Evolutionary conservation across 2,329 filamentous ascomycete species (phyloP), one percentile per base, ranked within the genome.

Genomic region (Drechslerella stenobrocha): DNA sequence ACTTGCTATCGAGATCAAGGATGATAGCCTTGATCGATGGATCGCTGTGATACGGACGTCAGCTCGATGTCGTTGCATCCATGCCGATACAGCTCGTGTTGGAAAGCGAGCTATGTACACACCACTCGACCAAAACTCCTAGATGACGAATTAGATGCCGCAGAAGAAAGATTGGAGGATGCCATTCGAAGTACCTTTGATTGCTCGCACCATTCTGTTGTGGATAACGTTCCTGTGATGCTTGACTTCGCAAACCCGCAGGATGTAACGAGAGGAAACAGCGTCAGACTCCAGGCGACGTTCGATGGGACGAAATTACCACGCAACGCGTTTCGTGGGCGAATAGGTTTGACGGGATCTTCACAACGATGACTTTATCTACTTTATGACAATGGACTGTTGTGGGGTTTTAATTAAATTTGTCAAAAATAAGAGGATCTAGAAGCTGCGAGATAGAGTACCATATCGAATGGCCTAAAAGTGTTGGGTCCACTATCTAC

Each of bases 1-100:
- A 64, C 51, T 73, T 72, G 26, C 70, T 69, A 22, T 73, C 72
- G 24, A 73, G 70, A 37, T 73, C 72, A 24, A 73, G 61, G 30
- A 73, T 73, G 42, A 73, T 73, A 23, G 72, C 72, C 56, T 73
- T 73, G 69, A 73, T 73, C 3, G 72, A 73, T 37, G 72, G 72
- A 51, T 73, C 72, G 57, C 72, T 70, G 6, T 30, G 30, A 22
- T 30, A 11, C 11, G 28, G 5, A 30, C 11, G 44, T 26, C 22
- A 9, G 44, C 28, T 9, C 9, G 13, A 32, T 7, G 42, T 48
- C 24, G 55, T 45, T 30, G 13, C 20, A 15, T 18, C 1, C 15
- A 42, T 7, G 35, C 37, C n/a, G n/a, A 13, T 50, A 11, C 2
- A 7, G 22, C 3, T 50, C 40, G 52, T 20, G 40, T 20, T 20